Conservation (phyloP, 2,329 filamentous ascomycete genomes). For the Botryosphaeria dothidea region DNA sequence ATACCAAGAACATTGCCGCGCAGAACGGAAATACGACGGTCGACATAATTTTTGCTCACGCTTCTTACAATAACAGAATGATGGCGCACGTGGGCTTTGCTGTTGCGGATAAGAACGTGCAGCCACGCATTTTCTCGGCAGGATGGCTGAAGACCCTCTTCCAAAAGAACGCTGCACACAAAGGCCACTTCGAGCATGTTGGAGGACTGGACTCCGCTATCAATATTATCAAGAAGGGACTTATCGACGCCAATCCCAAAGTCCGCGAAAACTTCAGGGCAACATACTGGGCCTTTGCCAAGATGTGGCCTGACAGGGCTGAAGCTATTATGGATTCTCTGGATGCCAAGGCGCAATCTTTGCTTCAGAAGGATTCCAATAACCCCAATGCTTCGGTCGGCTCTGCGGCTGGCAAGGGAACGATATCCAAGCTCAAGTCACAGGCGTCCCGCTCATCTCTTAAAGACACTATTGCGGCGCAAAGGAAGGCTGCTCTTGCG, state of each 20-base stretch:
- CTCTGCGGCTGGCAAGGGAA: background rate
- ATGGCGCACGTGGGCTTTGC: conserved; percentile 84
- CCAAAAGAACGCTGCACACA: conserved; percentile 75
- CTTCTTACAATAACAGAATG: conserved; percentile 76
- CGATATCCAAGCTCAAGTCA: conserved; percentile 3
- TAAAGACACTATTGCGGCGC: conserved; percentile 80
- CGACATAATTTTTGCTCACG: conserved; percentile 76
- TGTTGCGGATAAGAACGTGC: conserved; percentile 89
- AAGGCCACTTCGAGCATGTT: conserved; percentile 77
- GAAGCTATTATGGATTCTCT: conserved; percentile 76
- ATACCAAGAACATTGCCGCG: conserved; percentile 89
- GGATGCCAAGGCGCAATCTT: conserved; percentile 74
- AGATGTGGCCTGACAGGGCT: conserved; percentile 75
- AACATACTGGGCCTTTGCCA: conserved; percentile 82
- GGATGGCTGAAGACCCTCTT: conserved; percentile 85
- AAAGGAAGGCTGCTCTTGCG: conserved; percentile 62
- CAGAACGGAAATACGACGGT: conserved; percentile 80
- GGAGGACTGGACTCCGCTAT: conserved; percentile 82
- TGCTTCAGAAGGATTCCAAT: conserved; percentile 78
- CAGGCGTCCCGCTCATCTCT: conserved; percentile 55
- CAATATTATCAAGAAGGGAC: conserved; percentile 83
- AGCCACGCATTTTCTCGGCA: conserved; percentile 75
- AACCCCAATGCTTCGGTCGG: conserved; percentile 65
- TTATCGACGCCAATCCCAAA: conserved; percentile 86
- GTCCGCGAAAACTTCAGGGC: conserved; percentile 84